Evolutionary conservation across 495 filamentous ascomycete species (phyloP).

Genomic region (Daldinia childiae): DNA sequence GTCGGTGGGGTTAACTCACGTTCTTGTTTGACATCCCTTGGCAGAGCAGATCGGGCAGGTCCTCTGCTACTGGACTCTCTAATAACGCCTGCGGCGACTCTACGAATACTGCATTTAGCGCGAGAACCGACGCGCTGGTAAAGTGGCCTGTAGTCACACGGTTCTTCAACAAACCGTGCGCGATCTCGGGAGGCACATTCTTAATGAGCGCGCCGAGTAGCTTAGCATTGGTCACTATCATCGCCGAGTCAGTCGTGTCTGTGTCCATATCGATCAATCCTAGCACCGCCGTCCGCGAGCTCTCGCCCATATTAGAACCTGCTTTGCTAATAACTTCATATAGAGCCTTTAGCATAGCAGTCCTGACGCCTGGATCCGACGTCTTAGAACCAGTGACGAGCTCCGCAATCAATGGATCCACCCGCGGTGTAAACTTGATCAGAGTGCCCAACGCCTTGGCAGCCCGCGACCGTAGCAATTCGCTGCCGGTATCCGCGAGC

Average conservation of each 20-base stretch:
- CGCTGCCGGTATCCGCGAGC: conserved; percentile 91
- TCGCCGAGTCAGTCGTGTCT: conserved; percentile 75
- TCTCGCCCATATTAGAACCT: conserved; percentile 91
- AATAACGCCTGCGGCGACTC: conserved; percentile 77
- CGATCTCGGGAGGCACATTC: conserved; percentile 74
- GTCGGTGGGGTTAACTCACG: conserved; percentile 55
- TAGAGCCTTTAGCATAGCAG: conserved; percentile 96
- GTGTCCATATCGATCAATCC: conserved; percentile 85
- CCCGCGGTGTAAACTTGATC: conserved; percentile 93
- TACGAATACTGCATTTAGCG: conserved; percentile 85
- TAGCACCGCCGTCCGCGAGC: conserved; percentile 81
- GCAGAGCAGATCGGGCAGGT: conserved; percentile 77
- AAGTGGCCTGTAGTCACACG: conserved; percentile 78
- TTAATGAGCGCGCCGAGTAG: conserved; percentile 89
- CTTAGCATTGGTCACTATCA: conserved; percentile 87
- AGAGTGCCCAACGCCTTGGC: conserved; percentile 96
- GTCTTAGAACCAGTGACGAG: conserved; percentile 94
- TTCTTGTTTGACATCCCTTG: conserved; percentile 81
- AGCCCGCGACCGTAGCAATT: conserved; percentile 83
- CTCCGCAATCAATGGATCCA: conserved; percentile 87
- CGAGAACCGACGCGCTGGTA: conserved; percentile 73
- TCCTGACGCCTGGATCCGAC: conserved; percentile 84
- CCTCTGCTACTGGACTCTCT: conserved; percentile 69
- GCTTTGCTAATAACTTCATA: conserved; percentile 97
- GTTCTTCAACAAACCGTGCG: conserved; percentile 77